These are phyloP conservation scores for Rubia yunnanensis DNA, from an alignment of 257 asterid genomes.

Conservation along the genomic window DNA sequence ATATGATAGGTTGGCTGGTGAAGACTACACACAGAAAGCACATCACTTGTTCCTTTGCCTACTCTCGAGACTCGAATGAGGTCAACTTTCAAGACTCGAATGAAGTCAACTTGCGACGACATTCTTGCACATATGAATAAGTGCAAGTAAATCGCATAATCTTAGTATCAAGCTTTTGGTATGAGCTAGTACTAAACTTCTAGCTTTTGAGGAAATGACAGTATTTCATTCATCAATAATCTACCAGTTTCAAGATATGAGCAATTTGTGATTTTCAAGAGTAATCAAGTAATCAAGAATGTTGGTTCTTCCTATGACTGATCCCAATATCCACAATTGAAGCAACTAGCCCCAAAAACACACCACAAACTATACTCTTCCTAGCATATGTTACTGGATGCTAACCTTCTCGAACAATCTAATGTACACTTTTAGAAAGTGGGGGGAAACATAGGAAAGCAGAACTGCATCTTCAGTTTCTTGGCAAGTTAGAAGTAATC, in stretches of 20 bases:
- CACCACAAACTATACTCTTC: not conserved
- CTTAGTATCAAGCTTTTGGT: not conserved
- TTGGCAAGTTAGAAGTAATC: not conserved
- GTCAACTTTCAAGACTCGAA: slow-evolving; percentile 20
- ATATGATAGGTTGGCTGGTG: slow-evolving; percentile 49
- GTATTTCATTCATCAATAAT: not conserved
- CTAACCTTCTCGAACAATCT: not conserved
- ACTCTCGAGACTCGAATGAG: slow-evolving; percentile 20
- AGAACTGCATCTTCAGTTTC: slow-evolving; percentile 4
- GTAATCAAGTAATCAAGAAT: not conserved
- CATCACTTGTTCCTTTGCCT: slow-evolving; percentile 38
- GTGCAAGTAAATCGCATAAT: not conserved
- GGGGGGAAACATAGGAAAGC: not conserved
- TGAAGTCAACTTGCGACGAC: slow-evolving; percentile 18
- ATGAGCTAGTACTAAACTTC: not conserved
- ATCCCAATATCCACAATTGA: not conserved
- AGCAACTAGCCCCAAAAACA: not conserved
- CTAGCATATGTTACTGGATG: not conserved
- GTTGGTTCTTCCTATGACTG: not conserved
- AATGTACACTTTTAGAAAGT: not conserved
- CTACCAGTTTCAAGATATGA: not conserved
- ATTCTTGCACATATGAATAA: slow-evolving; percentile 41
- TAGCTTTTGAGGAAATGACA: not conserved
- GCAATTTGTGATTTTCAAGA: no score
- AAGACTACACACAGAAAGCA: slow-evolving; percentile 37